Evolutionary conservation across 1,284 basidiomycete genomes (phyloP), one percentile per base, ranked within the genome.

Genomic region (Irpex sp.): DNA sequence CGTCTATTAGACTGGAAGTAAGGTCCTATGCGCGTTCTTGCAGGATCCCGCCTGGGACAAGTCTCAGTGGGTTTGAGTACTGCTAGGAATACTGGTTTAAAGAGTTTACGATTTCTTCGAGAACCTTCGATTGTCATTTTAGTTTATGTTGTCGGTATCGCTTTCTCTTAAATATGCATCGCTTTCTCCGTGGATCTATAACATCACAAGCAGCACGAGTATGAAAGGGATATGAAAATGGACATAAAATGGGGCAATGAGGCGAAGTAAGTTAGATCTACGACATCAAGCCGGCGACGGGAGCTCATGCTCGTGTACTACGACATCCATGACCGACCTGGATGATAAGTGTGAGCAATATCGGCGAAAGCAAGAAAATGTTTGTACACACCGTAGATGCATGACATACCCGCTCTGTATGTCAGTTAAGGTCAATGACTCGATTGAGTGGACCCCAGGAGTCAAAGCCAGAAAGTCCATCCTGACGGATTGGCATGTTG

Each of bases 11-110:
- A 99, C 97, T 0, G 97, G 97, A 44, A 96, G 93, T 78, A 98
- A 98, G 76, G 96, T 98, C 5, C 82, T 99, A 15, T 96, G 94
- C 68, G 96, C 96, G 5, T 99, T 99, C 80, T 79, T 99, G 56
- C 97, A 99, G 79, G 92, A 94, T 75, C 91, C 92, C 51, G 83
- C 84, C 65, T 94, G 92, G 92, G 91, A 93, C 67, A 91, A 86
- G 76, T 67, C 83, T 2, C 89, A 91, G 72, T 93, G 90, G 91
- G 74, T 85, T 63, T 92, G 75, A 83, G 31, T 49, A 34, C 48
- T 31, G 34, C 21, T 37, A 26, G 7, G 44, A n/a, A 36, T 65
- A 21, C 17, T 60, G n/a, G n/a, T 13, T 52, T 52, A 9, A 52
- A 6, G 49, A 26, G 19, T 52, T 19, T 9, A 52, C 17, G 49